phyloP scores from a whole-genome alignment of 1,139 yeast genomes.

The Geotrichum aggregatum region DNA sequence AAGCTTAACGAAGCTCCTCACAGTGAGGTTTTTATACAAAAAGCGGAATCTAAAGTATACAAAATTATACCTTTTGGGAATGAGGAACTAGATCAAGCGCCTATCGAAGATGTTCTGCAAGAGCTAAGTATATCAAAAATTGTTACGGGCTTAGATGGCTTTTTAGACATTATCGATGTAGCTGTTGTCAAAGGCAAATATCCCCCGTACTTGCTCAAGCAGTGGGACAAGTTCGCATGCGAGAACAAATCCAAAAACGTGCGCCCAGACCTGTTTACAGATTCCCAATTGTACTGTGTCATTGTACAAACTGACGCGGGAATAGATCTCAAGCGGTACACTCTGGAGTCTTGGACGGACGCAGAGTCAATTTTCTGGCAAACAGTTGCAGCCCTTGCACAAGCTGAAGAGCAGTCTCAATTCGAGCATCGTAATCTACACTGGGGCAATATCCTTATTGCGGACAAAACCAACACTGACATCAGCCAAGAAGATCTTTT shows the following conservation, averaged over 20 bases:
- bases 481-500: constrained; percentile 23
- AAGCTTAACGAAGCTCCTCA: constrained; percentile 48
- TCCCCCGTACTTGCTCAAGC: constrained; percentile 41
- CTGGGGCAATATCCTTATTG: constrained; percentile 53
- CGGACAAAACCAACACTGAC: constrained; percentile 20
- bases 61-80: constrained; percentile 53
- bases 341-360: constrained; percentile 49
- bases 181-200: constrained; percentile 47
- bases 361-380: constrained; percentile 53
- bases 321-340: constrained; percentile 44
- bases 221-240: constrained; percentile 45
- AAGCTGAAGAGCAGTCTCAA: constrained; percentile 48
- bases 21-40: constrained; percentile 44
- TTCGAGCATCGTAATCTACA: constrained; percentile 69
- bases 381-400: constrained; percentile 46
- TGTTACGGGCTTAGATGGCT: constrained; percentile 42
- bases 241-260: constrained; percentile 35
- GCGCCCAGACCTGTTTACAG: constrained; percentile 40
- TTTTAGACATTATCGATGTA: constrained; percentile 42
- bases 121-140: constrained; percentile 46
- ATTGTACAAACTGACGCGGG: constrained; percentile 50
- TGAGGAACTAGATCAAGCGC: constrained; percentile 43
- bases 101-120: constrained; percentile 44
- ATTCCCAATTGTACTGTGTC: constrained; percentile 44
- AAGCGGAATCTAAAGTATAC: constrained; percentile 35